Conservation (phyloP, 805 yeast genomes). For the Wickerhamomyces strasburgensis region DNA sequence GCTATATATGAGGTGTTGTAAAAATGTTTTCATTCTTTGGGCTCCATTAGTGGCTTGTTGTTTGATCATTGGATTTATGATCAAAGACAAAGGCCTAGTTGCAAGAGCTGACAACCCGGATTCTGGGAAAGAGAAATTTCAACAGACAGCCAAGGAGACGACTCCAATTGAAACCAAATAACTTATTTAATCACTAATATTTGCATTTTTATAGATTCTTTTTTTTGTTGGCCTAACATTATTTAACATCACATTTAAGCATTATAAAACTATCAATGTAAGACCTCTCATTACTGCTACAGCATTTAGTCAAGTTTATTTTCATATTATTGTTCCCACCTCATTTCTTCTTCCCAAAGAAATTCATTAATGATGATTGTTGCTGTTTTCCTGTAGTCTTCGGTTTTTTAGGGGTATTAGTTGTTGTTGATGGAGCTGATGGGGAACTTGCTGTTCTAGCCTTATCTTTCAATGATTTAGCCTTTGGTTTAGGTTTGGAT, state of each 20-base stretch:
- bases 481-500: conserved; percentile 15
- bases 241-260: too few relatives aligned
- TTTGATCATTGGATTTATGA: conserved; percentile 10
- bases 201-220: too few relatives aligned
- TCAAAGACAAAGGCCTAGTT: conserved; percentile 17
- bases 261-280: not conserved
- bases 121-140: too few relatives aligned
- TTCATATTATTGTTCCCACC: too few relatives aligned
- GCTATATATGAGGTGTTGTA: conserved; percentile 16
- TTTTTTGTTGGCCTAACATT: too few relatives aligned
- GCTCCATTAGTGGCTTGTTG: conserved; percentile 16
- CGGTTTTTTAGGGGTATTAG: conserved; percentile 16
- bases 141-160: too few relatives aligned
- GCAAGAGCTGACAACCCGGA: conserved; percentile 2
- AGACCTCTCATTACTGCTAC: not conserved
- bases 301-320: not conserved
- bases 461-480: conserved; percentile 17
- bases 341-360: conserved; percentile 36
- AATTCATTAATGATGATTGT: conserved; percentile 43
- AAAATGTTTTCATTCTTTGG: conserved; percentile 17
- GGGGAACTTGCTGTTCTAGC: conserved; percentile 4
- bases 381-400: conserved; percentile 28
- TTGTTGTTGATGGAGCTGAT: conserved; percentile 4
- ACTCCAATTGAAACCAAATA: too few relatives aligned
- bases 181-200: too few relatives aligned